phyloP scores from a whole-genome alignment of 768 basidiomycete genomes.

The Kwoniella shandongensis region DNA sequence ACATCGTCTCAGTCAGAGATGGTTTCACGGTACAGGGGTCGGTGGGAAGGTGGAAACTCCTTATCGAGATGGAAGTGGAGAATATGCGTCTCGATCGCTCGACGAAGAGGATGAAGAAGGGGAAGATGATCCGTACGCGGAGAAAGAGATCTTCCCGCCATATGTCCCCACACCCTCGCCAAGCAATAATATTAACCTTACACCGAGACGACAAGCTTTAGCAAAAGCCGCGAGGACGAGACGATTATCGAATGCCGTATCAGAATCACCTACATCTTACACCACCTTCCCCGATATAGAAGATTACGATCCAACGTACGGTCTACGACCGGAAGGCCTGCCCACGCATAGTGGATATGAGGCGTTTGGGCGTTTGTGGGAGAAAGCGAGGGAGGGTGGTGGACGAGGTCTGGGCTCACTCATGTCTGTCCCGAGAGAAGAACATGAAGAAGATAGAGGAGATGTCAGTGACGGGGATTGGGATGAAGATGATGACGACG shows the following conservation, averaged over 20 bases:
- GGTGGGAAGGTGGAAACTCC: slow-evolving; percentile 82
- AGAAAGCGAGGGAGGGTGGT: slow-evolving; percentile 47
- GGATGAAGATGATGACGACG: slow-evolving; percentile 26
- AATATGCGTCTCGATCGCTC: not conserved
- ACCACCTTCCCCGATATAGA: slow-evolving; percentile 68
- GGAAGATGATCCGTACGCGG: slow-evolving; percentile 25
- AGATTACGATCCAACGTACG: slow-evolving; percentile 94
- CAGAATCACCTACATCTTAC: slow-evolving; percentile 50
- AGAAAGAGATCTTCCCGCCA: slow-evolving; percentile 50
- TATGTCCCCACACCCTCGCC: slow-evolving; percentile 24
- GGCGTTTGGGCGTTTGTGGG: slow-evolving; percentile 70
- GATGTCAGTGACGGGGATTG: slow-evolving; percentile 22
- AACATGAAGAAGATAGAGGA: slow-evolving; percentile 41
- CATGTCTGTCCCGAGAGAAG: slow-evolving; percentile 50
- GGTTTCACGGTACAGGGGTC: slow-evolving; percentile 61
- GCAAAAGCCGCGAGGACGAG: slow-evolving; percentile 21
- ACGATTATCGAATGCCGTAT: slow-evolving; percentile 28
- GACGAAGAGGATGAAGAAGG: slow-evolving; percentile 33
- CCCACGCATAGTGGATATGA: slow-evolving; percentile 80
- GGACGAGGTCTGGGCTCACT: slow-evolving; percentile 55
- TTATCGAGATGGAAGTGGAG: slow-evolving; percentile 58
- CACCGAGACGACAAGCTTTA: slow-evolving; percentile 30
- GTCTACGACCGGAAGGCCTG: slow-evolving; percentile 84
- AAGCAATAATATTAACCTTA: slow-evolving; percentile 18
- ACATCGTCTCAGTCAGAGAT: slow-evolving; percentile 89